These are phyloP conservation scores for Nakaseomyces sp. DNA, from an alignment of 1,139 yeast species.

Conservation along the genomic window DNA sequence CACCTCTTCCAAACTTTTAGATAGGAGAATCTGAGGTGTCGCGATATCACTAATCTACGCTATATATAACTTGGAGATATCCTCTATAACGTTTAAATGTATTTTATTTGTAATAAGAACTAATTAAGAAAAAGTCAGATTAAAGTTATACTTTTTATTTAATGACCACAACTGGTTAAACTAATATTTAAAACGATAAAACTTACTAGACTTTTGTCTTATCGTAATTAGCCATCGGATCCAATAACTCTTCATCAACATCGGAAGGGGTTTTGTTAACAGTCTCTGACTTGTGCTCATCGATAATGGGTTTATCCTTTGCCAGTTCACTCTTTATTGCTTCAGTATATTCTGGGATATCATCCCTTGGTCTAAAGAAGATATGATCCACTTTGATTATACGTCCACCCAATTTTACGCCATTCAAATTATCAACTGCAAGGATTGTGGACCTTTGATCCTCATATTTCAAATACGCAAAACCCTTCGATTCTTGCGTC, in stretches of 20 bases:
- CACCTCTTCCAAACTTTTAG: slow-evolving; percentile 21
- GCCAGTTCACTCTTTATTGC: slow-evolving; percentile 21
- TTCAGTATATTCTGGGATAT: slow-evolving; percentile 36
- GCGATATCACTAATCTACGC: no score
- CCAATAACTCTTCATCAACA: slow-evolving; percentile 3
- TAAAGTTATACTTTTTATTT: no score
- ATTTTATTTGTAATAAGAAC: no score
- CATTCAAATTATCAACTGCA: slow-evolving; percentile 86
- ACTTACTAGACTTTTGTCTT: neutral
- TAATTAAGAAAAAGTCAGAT: no score
- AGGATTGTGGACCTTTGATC: slow-evolving; percentile 72
- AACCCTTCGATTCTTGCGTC: slow-evolving; percentile 65
- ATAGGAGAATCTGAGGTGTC: neutral
- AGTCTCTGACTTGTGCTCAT: neutral
- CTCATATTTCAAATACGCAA: slow-evolving; percentile 75
- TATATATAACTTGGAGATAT: no score
- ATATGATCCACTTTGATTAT: slow-evolving; percentile 68
- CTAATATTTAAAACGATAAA: no score
- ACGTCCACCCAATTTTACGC: slow-evolving; percentile 52
- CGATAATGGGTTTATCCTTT: slow-evolving; percentile 15
- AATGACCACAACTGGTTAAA: no score
- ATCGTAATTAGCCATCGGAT: slow-evolving; percentile 14
- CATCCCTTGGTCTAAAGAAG: slow-evolving; percentile 46
- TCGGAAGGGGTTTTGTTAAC: neutral
- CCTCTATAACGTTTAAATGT: neutral